phyloP scores from a whole-genome alignment of 2,329 filamentous ascomycete genomes.

The Juglanconis oblonga region DNA sequence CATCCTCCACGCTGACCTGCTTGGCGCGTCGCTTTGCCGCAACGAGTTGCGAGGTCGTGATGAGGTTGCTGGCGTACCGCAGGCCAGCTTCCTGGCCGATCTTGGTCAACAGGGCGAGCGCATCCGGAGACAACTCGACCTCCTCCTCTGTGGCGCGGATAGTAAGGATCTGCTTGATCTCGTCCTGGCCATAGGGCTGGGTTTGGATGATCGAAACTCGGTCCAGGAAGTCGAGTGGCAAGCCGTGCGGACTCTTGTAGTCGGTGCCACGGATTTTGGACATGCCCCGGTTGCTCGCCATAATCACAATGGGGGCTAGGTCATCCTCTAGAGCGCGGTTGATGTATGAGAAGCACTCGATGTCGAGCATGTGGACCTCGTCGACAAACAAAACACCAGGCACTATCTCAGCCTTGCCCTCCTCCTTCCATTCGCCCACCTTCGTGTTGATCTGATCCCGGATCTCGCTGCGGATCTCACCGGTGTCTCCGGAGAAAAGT shows the following conservation, averaged over 20 bases:
- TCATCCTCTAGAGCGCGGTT: slow-evolving; percentile 95
- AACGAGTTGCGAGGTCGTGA: slow-evolving; percentile 88
- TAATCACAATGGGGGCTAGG: slow-evolving; percentile 94
- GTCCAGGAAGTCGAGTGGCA: slow-evolving; percentile 94
- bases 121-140: slow-evolving; percentile 85
- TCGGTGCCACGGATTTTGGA: slow-evolving; percentile 90
- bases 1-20: slow-evolving; percentile 81
- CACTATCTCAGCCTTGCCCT: slow-evolving; percentile 97
- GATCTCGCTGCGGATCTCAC: slow-evolving; percentile 95
- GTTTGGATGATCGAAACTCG: slow-evolving; percentile 96
- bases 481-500: slow-evolving; percentile 95
- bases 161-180: slow-evolving; percentile 87
- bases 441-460: slow-evolving; percentile 99
- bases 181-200: slow-evolving; percentile 74
- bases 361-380: slow-evolving; percentile 99
- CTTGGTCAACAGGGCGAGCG: slow-evolving; percentile 89
- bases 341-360: slow-evolving; percentile 98
- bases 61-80: slow-evolving; percentile 95
- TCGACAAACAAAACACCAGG: slow-evolving; percentile 97
- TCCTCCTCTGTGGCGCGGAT: slow-evolving; percentile 96
- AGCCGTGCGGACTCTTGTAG: slow-evolving; percentile 87
- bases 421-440: slow-evolving; percentile 98
- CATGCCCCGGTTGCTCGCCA: slow-evolving; percentile 95
- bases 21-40: slow-evolving; percentile 81
- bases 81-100: slow-evolving; percentile 90